phyloP scores from a whole-genome alignment of 352 stramenopile species.

The Globisporangium yorkense region DNA sequence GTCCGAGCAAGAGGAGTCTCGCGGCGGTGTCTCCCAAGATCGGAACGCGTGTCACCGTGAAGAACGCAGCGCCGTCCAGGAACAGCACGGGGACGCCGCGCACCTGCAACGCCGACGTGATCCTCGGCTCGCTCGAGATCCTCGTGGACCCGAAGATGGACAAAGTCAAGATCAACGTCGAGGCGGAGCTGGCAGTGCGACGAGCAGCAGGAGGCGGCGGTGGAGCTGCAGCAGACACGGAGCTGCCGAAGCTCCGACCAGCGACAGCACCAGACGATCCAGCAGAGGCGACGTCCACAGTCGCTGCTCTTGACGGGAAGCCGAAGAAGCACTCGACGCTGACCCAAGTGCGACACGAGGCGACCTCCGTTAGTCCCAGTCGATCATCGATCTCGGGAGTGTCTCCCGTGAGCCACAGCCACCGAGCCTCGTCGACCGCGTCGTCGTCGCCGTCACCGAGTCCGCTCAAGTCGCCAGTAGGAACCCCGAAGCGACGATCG shows the following conservation, averaged over 20 bases:
- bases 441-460: slow-evolving; percentile 6
- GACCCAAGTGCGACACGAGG: slow-evolving; percentile 30
- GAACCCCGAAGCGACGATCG: slow-evolving; percentile 46
- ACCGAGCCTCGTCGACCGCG: slow-evolving; percentile 3
- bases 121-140: slow-evolving; percentile 44
- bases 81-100: slow-evolving; percentile 30
- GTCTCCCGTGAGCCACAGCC: neutral
- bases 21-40: slow-evolving; percentile 8
- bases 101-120: slow-evolving; percentile 47
- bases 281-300: neutral
- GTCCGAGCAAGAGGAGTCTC: slow-evolving; percentile 7
- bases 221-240: slow-evolving; percentile 15
- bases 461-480: slow-evolving; percentile 32
- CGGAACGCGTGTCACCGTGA: slow-evolving; percentile 11
- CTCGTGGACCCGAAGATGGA: slow-evolving; percentile 44
- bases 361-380: neutral
- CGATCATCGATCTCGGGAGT: neutral
- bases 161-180: slow-evolving; percentile 58
- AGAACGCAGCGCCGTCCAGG: slow-evolving; percentile 3
- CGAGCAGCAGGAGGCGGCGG: slow-evolving; percentile 13
- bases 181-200: slow-evolving; percentile 39
- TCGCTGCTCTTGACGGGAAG: slow-evolving; percentile 7
- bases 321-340: slow-evolving; percentile 22
- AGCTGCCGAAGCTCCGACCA: slow-evolving; percentile 40
- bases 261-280: slow-evolving; percentile 26